Base-by-base conservation (phyloP, 305 asterid species). In the Plantago lanceolata region DNA sequence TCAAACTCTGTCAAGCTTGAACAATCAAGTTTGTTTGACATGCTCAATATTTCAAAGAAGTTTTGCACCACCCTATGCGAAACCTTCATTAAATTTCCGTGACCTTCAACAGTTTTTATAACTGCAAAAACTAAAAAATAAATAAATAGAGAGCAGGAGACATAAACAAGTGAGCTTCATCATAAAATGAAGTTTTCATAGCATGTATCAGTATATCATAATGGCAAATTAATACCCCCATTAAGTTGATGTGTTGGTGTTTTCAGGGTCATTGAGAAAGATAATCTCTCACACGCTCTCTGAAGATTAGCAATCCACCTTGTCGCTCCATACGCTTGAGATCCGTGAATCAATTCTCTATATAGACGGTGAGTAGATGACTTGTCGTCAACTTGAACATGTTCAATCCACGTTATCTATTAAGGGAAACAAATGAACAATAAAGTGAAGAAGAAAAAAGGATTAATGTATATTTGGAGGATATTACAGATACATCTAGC, bases 381-480 rank as follows among this genome's bases (percentile, higher is more conserved):
- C 67, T 78, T 82, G 64, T 84, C 96, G 17, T 85, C 88, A 59
- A 87, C 87, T 75, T 90, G 85, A 60, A 87, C 87, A 64, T 87
- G 94, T 56, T 87, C 97, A 6, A 90, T 59, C 97, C 97, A 90
- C 65, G 90, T 82, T 55, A 90, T 82, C 97, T 89, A 61, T 24
- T 24, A 29, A 57, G 43, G 44, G 18, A 44, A 55, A 45, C 1
- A 45, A 45, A 31, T 11, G 14, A 19, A 16, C 14, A 3, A 31
- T 14, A 59, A 45, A 14, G 6, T 15, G 45, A 45, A n/a, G 16
- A 24, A 33, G 6, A 57, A 58, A 37, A 14, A 37, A 7, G 44
- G 2, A 37, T 37, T n/a, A n/a, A 37, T 6, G 7, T 35, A 37
- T 37, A 9, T 37, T 7, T 14, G 8, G 44, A 31, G 11, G 44